phyloP scores from a whole-genome alignment of 108 stramenopile genomes.

The Skeletonema potamos region DNA sequence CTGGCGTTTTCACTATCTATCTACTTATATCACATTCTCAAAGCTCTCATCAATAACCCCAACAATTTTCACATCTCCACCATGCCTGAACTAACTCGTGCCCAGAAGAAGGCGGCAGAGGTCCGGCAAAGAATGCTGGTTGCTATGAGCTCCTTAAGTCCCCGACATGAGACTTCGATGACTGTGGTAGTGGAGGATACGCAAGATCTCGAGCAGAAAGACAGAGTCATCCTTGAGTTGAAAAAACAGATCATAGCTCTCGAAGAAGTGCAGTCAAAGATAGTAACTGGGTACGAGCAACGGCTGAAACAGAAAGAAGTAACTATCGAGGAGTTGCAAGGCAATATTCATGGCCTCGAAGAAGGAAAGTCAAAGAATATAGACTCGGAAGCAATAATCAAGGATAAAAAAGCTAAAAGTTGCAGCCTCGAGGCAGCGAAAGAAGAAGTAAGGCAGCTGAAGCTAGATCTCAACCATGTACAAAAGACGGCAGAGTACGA shows the following conservation, averaged over 20 bases:
- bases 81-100: background rate
- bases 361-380: background rate
- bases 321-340: background rate
- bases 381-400: background rate
- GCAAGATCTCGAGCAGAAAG: background rate
- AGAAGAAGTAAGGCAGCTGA: constrained; percentile 1
- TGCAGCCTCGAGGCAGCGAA: background rate
- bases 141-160: background rate
- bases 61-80: background rate
- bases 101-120: background rate
- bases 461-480: background rate
- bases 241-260: background rate
- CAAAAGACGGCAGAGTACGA: background rate
- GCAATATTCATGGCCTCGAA: background rate
- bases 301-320: background rate
- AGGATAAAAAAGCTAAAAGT: background rate
- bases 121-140: background rate
- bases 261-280: background rate
- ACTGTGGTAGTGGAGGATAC: background rate
- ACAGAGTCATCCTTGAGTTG: background rate
- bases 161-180: too few species aligned
- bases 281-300: background rate
- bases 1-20: too few species aligned
- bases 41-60: too few species aligned
- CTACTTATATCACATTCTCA: background rate